Base-by-base conservation (phyloP, 306 rosid species). In the Clitoria ternatea region DNA sequence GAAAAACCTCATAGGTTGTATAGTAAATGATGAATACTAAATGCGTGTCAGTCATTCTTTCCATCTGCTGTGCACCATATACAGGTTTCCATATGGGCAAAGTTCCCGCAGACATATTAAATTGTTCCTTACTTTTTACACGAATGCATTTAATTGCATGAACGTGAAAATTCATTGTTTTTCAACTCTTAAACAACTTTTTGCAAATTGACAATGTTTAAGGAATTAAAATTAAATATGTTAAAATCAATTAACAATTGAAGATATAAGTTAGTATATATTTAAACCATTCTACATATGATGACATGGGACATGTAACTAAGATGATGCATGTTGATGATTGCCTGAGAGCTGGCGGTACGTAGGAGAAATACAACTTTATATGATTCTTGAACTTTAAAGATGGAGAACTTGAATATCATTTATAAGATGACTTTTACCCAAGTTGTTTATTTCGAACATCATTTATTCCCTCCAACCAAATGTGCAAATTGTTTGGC, bases 101-200 rank as follows among this genome's bases (percentile, higher is more conserved):
- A 47, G 48, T 19, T 22, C 15, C 48, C 42, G 29, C 14, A 9
- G 50, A 62, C 60, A 52, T n/a, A n/a, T 77, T 53, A 30, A 60
- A 63, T 43, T 29, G 4, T 24, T 44, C 37, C 20, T 20, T 4
- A 10, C 2, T 39, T 61, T 50, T 7, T 4, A 27, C 13, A 0
- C 17, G 27, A 48, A 43, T 24, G 64, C 81, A 59, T 76, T 73
- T 54, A 77, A 79, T 73, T 73, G 8, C n/a, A 47, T 1, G 20
- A 26, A 53, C 45, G 23, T 24, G 61, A 60, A 55, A 44, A 22
- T 19, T 57, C 56, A 19, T 43, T 61, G 65, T 45, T 29, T 40
- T 32, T 68, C 42, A 56, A 77, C 42, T 29, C 8, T 49, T 42
- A 64, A 43, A 32, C 75, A 73, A 73, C 24, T 44, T 26, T 5